phyloP scores from a whole-genome alignment of 2,329 filamentous ascomycete genomes.

The Hymenoscyphus fraxineus region DNA sequence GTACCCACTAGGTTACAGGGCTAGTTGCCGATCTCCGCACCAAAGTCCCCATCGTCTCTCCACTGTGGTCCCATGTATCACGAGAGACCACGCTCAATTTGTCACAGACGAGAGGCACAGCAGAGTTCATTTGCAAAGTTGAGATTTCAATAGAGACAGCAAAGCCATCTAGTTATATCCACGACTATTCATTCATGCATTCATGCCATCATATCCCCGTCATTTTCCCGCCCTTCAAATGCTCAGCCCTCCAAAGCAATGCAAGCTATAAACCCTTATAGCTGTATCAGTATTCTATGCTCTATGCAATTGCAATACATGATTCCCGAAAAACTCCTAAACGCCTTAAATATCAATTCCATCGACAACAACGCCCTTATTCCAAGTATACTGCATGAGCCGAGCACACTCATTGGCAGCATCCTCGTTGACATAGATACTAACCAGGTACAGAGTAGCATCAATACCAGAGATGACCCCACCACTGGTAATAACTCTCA shows the following conservation, averaged over 20 bases:
- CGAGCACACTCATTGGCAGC: constrained; percentile 72
- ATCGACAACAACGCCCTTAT: constrained; percentile 79
- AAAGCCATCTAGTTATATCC: constrained; percentile 14
- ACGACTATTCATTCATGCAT: constrained; percentile 1
- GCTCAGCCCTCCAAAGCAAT: neutral
- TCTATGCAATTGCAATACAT: constrained; percentile 12
- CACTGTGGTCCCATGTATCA: neutral
- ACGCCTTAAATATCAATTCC: constrained; percentile 70
- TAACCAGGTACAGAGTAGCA: constrained; percentile 79
- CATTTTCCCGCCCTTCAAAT: constrained; percentile 1
- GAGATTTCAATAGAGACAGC: constrained; percentile 10
- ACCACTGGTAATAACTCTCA: constrained; percentile 74
- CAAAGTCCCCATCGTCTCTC: neutral
- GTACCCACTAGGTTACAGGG: neutral
- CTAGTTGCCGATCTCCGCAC: neutral
- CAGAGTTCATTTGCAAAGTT: neutral
- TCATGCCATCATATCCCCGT: no score
- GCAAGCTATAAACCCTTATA: constrained; percentile 9
- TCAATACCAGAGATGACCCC: constrained; percentile 78
- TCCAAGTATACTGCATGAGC: constrained; percentile 77
- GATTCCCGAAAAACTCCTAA: constrained; percentile 15
- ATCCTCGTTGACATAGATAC: constrained; percentile 74
- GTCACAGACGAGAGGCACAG: neutral
- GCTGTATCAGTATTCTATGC: constrained; percentile 17
- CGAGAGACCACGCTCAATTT: neutral